These are phyloP conservation scores for Mytilinidion resinicola DNA, from an alignment of 495 filamentous ascomycete species.

Conservation along the genomic window DNA sequence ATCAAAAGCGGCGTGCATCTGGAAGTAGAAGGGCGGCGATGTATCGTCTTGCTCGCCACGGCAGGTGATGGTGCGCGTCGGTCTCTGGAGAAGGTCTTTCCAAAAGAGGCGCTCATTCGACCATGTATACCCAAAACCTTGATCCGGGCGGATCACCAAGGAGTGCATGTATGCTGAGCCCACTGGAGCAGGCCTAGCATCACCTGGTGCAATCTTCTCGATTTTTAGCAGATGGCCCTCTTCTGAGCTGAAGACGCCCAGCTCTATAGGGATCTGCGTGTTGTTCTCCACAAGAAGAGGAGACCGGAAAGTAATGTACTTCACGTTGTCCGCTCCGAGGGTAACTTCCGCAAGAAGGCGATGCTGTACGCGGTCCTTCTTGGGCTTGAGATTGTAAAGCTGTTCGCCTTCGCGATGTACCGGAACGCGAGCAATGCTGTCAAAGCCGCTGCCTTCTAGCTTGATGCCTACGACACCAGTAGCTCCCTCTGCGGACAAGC, in stretches of 20 bases:
- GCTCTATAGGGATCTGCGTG: slow-evolving; percentile 90
- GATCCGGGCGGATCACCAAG: slow-evolving; percentile 84
- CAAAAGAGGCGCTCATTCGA: slow-evolving; percentile 82
- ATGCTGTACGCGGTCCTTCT: slow-evolving; percentile 77
- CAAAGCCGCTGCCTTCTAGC: slow-evolving; percentile 89
- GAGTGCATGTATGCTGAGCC: slow-evolving; percentile 88
- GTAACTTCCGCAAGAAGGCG: slow-evolving; percentile 87
- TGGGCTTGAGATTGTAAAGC: slow-evolving; percentile 75
- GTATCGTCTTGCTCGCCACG: slow-evolving; percentile 72
- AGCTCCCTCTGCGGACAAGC: slow-evolving; percentile 72
- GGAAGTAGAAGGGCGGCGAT: slow-evolving; percentile 87
- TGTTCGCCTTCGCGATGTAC: slow-evolving; percentile 91
- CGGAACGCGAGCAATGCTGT: slow-evolving; percentile 77
- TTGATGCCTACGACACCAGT: slow-evolving; percentile 70
- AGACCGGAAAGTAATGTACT: slow-evolving; percentile 93
- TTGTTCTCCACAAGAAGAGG: slow-evolving; percentile 96
- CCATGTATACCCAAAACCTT: slow-evolving; percentile 95
- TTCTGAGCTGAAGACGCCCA: slow-evolving; percentile 85
- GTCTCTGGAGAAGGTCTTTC: slow-evolving; percentile 79
- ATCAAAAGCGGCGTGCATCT: slow-evolving; percentile 78
- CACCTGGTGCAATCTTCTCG: slow-evolving; percentile 91
- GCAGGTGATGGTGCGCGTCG: slow-evolving; percentile 80
- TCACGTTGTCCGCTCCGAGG: slow-evolving; percentile 86
- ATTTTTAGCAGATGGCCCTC: slow-evolving; percentile 93
- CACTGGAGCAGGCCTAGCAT: slow-evolving; percentile 84